Evolutionary conservation across 2,329 filamentous ascomycete species (phyloP).

Genomic region (Fusarium anguioides): DNA sequence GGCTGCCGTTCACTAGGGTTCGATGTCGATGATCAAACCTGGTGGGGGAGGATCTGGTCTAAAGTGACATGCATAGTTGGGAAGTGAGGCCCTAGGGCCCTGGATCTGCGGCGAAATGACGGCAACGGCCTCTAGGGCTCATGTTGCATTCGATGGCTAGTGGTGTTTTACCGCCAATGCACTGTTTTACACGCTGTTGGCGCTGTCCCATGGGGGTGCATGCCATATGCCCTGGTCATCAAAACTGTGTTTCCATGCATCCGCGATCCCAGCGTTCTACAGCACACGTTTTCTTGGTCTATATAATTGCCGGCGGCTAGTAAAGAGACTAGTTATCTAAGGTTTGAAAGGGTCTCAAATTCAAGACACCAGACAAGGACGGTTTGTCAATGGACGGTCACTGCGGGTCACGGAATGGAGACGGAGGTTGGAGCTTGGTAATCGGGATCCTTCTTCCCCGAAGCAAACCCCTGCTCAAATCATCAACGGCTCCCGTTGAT

Average conservation of each 20-base stretch:
- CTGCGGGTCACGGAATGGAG: conserved; percentile 3
- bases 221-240: conserved; percentile 15
- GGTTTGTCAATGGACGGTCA: conserved; percentile 1
- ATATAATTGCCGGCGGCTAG: conserved; percentile 10
- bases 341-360: conserved; percentile 4
- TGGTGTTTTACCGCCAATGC: conserved; percentile 8
- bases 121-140: conserved; percentile 13
- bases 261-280: conserved; percentile 18
- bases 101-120: conserved; percentile 19
- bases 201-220: conserved; percentile 10
- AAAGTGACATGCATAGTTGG: conserved; percentile 36
- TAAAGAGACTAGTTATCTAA: not conserved
- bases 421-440: not conserved
- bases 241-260: conserved; percentile 34
- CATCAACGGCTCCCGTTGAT: not conserved
- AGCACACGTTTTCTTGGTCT: conserved; percentile 2
- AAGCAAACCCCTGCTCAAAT: conserved; percentile 2
- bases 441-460: conserved; percentile 26
- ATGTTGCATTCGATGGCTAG: not conserved
- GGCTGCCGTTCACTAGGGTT: not conserved
- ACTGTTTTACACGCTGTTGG: not conserved
- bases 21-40: not conserved
- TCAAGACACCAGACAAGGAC: conserved; percentile 1
- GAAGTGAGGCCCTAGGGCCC: not conserved
- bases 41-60: conserved; percentile 4